Evolutionary conservation across 495 filamentous ascomycete genomes (phyloP).

Genomic region (Aspergillus sparsus): DNA sequence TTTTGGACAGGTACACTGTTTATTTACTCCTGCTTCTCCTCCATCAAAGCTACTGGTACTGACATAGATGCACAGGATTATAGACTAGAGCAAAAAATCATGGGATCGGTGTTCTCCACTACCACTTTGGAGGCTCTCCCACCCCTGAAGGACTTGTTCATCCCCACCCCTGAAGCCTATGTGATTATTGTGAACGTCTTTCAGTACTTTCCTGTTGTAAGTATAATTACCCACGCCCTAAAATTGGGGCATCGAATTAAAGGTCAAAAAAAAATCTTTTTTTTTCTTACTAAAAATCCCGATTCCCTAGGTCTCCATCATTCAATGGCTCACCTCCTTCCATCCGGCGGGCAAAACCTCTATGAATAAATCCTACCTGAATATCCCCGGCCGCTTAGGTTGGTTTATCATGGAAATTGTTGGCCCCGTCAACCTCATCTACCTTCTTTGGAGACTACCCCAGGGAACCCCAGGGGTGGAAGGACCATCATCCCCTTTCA

Average conservation of each 20-base stretch:
- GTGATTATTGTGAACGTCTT: slow-evolving; percentile 51
- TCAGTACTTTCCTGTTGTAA: slow-evolving; percentile 52
- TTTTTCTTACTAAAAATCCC: slow-evolving; percentile 17
- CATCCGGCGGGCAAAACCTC: slow-evolving; percentile 88
- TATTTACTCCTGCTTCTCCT: background rate
- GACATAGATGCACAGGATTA: background rate
- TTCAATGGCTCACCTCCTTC: slow-evolving; percentile 65
- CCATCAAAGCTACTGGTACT: background rate
- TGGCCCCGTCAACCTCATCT: slow-evolving; percentile 74
- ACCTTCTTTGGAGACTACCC: slow-evolving; percentile 66
- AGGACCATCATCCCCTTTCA: slow-evolving; percentile 17
- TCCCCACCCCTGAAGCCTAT: slow-evolving; percentile 52
- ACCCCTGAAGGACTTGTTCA: slow-evolving; percentile 42
- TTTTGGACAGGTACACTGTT: background rate
- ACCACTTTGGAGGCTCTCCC: slow-evolving; percentile 25
- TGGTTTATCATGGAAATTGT: slow-evolving; percentile 88
- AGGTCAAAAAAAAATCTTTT: slow-evolving; percentile 5
- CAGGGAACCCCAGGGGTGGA: too few relatives aligned
- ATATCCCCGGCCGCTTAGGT: slow-evolving; percentile 82
- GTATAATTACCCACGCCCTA: slow-evolving; percentile 2
- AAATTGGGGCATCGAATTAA: too few relatives aligned
- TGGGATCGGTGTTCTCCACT: slow-evolving; percentile 34
- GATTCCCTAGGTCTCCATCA: slow-evolving; percentile 48
- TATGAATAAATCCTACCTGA: slow-evolving; percentile 60
- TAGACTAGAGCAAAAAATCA: slow-evolving; percentile 10